Evolutionary conservation across 768 basidiomycete species (phyloP).

Genomic region (Tulasnella calospora): DNA sequence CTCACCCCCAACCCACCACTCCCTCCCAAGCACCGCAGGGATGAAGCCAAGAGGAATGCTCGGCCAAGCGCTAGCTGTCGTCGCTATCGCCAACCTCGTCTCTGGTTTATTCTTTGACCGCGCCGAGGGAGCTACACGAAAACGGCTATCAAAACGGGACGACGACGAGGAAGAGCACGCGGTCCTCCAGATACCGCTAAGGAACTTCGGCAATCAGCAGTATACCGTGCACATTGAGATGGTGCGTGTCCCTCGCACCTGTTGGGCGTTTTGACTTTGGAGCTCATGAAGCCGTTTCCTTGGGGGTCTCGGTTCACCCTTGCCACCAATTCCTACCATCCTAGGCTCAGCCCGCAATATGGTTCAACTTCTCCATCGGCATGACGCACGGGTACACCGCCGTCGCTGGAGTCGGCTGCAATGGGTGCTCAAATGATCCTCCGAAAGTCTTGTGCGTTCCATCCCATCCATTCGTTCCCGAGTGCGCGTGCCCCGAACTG

Average conservation of each 20-base stretch:
- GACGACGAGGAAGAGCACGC: not conserved
- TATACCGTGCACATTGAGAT: conserved; percentile 7
- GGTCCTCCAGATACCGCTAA: conserved; percentile 3
- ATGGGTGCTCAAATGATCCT: not conserved
- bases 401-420: not conserved
- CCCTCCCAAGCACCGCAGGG: not conserved
- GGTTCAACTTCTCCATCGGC: not conserved
- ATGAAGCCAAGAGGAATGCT: not conserved
- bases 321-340: not conserved
- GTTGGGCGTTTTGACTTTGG: not conserved
- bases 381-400: not conserved
- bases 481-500: too few relatives aligned
- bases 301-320: not conserved
- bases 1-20: too few relatives aligned
- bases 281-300: not conserved
- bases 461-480: too few relatives aligned
- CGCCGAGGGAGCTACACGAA: not conserved
- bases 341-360: not conserved
- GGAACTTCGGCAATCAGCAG: conserved; percentile 6
- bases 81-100: not conserved
- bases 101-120: not conserved
- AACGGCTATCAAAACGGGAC: not conserved
- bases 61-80: not conserved
- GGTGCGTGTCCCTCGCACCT: not conserved
- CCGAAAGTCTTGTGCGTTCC: not conserved